phyloP scores from a whole-genome alignment of 1,284 basidiomycete genomes.

The Rhodotorula sp. region DNA sequence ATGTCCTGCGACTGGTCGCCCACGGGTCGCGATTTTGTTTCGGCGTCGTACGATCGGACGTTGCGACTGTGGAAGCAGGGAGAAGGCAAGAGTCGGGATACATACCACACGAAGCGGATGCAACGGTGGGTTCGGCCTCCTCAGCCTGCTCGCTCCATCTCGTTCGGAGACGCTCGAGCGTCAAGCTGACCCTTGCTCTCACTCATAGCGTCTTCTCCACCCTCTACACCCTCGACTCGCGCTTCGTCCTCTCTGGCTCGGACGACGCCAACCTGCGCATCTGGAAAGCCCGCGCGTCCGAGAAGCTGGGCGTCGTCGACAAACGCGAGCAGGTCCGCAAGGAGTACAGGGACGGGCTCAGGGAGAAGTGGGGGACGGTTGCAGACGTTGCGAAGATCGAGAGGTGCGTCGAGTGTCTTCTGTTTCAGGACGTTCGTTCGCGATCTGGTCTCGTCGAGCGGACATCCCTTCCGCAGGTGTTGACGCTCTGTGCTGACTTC shows the following conservation, averaged over 20 bases:
- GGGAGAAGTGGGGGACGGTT: conserved; percentile 84
- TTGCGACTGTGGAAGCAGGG: conserved; percentile 91
- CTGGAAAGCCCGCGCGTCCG: conserved; percentile 92
- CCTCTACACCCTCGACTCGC: conserved; percentile 79
- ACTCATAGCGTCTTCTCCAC: conserved; percentile 52
- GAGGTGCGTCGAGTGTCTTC: conserved; percentile 56
- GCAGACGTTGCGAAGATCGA: conserved; percentile 77
- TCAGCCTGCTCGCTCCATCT: too few species aligned
- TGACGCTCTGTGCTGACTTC: neutral
- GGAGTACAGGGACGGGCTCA: conserved; percentile 87
- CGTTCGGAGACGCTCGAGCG: neutral
- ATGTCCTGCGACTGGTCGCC: conserved; percentile 58
- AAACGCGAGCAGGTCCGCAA: conserved; percentile 88
- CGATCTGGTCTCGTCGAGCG: too few species aligned
- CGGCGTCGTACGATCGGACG: conserved; percentile 94
- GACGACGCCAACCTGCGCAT: conserved; percentile 96
- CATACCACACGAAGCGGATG: conserved; percentile 99
- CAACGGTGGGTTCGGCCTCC: conserved; percentile 64
- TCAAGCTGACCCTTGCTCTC: neutral
- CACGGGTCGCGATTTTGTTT: conserved; percentile 93
- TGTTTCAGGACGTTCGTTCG: neutral
- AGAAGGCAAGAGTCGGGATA: conserved; percentile 76
- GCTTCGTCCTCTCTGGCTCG: conserved; percentile 89
- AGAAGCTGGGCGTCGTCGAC: conserved; percentile 86
- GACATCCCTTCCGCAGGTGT: neutral